Percentiles rank a stretch among this genome's conserved stretches.
Conservation (phyloP, 345 rosid species). For the Gossypium thurberi region DNA sequence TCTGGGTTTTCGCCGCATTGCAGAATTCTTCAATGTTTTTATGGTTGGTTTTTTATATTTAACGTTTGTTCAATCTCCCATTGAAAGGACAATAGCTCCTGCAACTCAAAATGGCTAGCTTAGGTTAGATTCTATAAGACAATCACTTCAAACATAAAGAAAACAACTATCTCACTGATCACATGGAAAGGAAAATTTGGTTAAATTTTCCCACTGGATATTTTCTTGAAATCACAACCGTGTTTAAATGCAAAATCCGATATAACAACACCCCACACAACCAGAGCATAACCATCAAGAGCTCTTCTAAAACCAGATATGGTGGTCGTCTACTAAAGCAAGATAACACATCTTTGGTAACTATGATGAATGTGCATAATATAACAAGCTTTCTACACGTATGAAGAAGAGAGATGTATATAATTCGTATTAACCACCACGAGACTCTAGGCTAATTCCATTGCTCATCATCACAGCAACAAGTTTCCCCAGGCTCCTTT, state of each 20-base stretch:
- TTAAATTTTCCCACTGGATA: neutral
- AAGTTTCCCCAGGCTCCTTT: conserved; percentile 6
- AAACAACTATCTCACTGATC: neutral
- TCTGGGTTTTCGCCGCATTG: neutral
- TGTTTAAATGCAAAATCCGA: neutral
- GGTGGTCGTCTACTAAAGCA: too few species aligned
- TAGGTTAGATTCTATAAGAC: neutral
- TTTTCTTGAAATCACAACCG: neutral
- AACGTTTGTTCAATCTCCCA: neutral
- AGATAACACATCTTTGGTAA: conserved; percentile 5
- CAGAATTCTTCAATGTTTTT: conserved; percentile 11
- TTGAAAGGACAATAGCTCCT: neutral
- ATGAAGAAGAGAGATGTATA: conserved; percentile 7
- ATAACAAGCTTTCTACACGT: conserved; percentile 18
- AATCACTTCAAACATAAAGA: neutral
- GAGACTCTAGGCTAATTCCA: neutral
- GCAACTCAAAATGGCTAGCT: neutral
- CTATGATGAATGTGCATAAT: conserved; percentile 14
- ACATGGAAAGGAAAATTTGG: neutral
- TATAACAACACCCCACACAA: neutral
- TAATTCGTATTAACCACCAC: conserved; percentile 12
- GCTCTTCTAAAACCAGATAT: neutral
- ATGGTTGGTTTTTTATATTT: conserved; percentile 4
- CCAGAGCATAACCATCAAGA: neutral
- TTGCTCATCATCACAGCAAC: conserved; percentile 12